Percentiles rank a stretch among this genome's conserved stretches.
These are phyloP conservation scores for Phaeotremella skinneri DNA, from an alignment of 768 basidiomycete genomes.

Conservation along the genomic window DNA sequence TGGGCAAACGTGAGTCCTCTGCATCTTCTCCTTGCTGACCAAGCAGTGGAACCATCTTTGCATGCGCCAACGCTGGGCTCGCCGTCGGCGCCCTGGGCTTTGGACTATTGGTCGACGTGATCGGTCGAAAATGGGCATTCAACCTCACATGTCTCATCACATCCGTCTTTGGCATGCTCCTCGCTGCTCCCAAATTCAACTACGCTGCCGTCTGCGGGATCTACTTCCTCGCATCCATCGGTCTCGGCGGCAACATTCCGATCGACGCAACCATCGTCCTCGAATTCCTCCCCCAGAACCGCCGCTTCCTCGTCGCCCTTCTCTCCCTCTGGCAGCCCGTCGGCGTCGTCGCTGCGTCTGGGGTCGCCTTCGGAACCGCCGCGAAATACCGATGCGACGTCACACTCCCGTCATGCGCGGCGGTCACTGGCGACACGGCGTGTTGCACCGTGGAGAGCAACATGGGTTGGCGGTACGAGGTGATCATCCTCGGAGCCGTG, in stretches of 20 bases:
- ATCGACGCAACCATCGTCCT: conserved; percentile 51
- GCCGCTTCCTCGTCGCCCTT: conserved; percentile 57
- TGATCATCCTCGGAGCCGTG: conserved; percentile 54
- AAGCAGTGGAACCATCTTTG: conserved; percentile 45
- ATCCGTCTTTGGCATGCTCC: conserved; percentile 51
- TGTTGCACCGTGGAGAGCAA: conserved; percentile 58
- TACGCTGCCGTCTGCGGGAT: conserved; percentile 52
- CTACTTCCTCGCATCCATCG: conserved; percentile 43
- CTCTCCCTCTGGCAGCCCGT: conserved; percentile 56
- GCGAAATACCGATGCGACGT: conserved; percentile 59
- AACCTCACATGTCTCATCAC: conserved; percentile 53
- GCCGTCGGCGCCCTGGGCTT: conserved; percentile 48
- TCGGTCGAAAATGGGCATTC: conserved; percentile 53
- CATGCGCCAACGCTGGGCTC: conserved; percentile 49
- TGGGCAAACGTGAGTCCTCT: conserved; percentile 14
- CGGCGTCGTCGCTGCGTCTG: conserved; percentile 58
- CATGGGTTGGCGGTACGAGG: conserved; percentile 64
- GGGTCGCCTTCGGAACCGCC: conserved; percentile 62
- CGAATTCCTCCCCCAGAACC: conserved; percentile 42
- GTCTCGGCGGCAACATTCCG: conserved; percentile 54
- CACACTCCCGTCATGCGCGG: conserved; percentile 33
- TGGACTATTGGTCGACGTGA: conserved; percentile 51
- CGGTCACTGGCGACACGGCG: conserved; percentile 42
- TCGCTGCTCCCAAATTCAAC: conserved; percentile 52
- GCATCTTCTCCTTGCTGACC: conserved; percentile 1